Evolutionary conservation across 345 rosid species (phyloP).

Genomic region (Rhodamnia rubescens): DNA sequence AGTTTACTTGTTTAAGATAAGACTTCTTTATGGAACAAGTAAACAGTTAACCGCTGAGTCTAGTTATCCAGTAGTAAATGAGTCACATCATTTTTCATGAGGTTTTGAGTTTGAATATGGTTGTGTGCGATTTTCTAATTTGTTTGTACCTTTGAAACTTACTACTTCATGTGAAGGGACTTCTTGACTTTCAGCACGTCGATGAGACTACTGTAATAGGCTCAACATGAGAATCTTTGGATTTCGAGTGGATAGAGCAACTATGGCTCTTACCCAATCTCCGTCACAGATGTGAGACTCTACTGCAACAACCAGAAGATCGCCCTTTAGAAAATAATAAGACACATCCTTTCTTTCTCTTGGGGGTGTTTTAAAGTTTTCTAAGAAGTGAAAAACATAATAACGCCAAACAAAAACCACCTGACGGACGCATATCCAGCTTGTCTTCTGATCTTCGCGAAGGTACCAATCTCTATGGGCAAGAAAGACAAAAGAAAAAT

Average conservation of each 20-base stretch:
- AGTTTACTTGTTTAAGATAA: not conserved
- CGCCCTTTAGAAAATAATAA: not conserved
- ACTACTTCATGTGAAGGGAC: not conserved
- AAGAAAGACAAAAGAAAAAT: not conserved
- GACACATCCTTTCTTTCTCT: not conserved
- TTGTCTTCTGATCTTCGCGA: not conserved
- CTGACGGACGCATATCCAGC: not conserved
- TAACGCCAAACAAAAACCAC: not conserved
- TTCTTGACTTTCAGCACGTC: not conserved
- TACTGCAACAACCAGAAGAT: not conserved
- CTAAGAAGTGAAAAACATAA: not conserved
- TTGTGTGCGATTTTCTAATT: not conserved
- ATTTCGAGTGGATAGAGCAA: not conserved
- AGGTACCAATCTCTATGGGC: not conserved
- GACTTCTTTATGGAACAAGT: not conserved
- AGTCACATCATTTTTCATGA: not conserved
- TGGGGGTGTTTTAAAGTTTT: not conserved
- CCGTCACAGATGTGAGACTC: not conserved
- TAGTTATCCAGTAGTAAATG: not conserved
- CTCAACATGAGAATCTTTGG: not conserved
- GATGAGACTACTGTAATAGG: not conserved
- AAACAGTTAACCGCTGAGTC: not conserved
- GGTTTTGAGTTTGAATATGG: not conserved
- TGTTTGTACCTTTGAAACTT: not conserved
- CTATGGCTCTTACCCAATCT: not conserved